These are phyloP conservation scores for Tranzscheliella williamsii DNA, from an alignment of 1,284 basidiomycete genomes.

Conservation along the genomic window DNA sequence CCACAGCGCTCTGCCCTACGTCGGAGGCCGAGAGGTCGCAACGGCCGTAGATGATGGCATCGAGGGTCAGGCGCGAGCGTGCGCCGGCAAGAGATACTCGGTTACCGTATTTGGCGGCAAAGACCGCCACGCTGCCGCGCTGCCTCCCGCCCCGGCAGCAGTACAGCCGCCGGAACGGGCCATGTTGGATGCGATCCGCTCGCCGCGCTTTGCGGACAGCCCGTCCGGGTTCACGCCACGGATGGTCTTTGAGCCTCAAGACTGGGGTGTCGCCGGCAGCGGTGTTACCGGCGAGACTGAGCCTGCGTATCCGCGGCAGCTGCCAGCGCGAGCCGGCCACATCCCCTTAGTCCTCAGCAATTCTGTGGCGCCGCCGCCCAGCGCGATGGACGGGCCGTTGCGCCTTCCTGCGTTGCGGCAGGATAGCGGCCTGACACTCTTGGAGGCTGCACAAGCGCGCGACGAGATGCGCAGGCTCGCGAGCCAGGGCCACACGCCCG, in stretches of 20 bases:
- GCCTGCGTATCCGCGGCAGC: too few species aligned
- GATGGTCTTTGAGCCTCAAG: constrained; percentile 33
- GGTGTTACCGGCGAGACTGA: too few species aligned
- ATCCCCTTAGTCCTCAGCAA: background rate
- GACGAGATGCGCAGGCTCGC: constrained; percentile 29
- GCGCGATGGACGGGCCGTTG: too few species aligned
- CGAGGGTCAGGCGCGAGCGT: too few species aligned
- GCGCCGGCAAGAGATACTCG: too few species aligned
- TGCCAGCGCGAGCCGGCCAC: too few species aligned
- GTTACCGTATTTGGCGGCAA: constrained; percentile 32
- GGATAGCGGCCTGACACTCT: constrained; percentile 10
- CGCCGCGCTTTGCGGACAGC: constrained; percentile 31
- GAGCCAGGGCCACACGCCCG: constrained; percentile 11
- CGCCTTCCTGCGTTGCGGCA: too few species aligned
- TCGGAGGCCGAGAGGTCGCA: too few species aligned
- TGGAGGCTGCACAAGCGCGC: constrained; percentile 16
- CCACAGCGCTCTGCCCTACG: too few species aligned
- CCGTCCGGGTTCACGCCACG: constrained; percentile 40
- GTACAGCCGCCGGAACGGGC: constrained; percentile 11
- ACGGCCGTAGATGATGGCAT: background rate
- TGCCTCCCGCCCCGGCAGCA: background rate
- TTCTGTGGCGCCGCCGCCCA: too few species aligned
- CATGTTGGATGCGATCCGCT: constrained; percentile 34
- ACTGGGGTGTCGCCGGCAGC: too few species aligned
- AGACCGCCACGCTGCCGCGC: constrained; percentile 2